Evolutionary conservation across 176 grass and related monocot genomes (phyloP).

Genomic region (Avena sativa): DNA sequence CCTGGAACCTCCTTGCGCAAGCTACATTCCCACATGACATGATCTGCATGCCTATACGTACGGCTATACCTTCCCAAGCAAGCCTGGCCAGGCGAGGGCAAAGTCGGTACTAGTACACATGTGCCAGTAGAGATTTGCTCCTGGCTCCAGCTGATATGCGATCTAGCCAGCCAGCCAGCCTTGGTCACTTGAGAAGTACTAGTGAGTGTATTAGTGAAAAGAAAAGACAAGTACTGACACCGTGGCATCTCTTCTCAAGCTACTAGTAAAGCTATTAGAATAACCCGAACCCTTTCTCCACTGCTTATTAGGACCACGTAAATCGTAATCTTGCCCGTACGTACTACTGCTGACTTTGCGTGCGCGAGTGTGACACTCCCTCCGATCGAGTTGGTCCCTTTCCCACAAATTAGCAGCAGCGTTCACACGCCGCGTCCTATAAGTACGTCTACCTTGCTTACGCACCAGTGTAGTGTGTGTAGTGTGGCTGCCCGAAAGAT

Average conservation of each 20-base stretch:
- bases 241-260: slow-evolving; percentile 34
- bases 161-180: slow-evolving; percentile 15
- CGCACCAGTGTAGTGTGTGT: slow-evolving; percentile 2
- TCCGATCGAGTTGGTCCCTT: not conserved
- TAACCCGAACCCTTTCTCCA: slow-evolving; percentile 51
- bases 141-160: slow-evolving; percentile 6
- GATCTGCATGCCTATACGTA: not conserved
- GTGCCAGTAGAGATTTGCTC: slow-evolving; percentile 1
- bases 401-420: not conserved
- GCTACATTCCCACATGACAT: slow-evolving; percentile 26
- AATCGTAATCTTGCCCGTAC: not conserved
- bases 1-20: slow-evolving; percentile 24
- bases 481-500: not conserved
- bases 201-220: not conserved
- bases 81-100: slow-evolving; percentile 4
- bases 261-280: slow-evolving; percentile 9
- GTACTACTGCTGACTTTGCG: slow-evolving; percentile 28
- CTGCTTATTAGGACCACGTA: not conserved
- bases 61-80: slow-evolving; percentile 6
- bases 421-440: slow-evolving; percentile 29
- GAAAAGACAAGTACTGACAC: slow-evolving; percentile 25
- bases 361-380: slow-evolving; percentile 10
- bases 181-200: slow-evolving; percentile 1
- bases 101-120: not conserved
- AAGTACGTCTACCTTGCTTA: slow-evolving; percentile 26